Conservation (phyloP, 208 protist genomes). For the Wallacemonas sp. region DNA sequence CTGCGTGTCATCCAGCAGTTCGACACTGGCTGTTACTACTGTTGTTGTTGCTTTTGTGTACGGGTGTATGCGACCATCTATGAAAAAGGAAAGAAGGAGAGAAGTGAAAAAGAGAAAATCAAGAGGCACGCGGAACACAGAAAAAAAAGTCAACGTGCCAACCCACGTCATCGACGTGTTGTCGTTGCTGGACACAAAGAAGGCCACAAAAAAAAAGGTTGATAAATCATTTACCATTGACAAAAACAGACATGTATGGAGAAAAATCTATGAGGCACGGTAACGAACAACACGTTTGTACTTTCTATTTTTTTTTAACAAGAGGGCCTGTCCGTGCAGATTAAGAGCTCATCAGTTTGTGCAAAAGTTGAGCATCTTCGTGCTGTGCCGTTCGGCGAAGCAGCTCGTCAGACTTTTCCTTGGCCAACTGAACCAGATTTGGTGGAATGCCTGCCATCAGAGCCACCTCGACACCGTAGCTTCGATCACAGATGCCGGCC, state of each 20-base stretch:
- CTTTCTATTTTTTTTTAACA: too few species aligned
- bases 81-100: background rate
- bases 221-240: too few species aligned
- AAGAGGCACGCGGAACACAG: constrained; percentile 2
- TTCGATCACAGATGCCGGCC: constrained; percentile 80
- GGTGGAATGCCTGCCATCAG: constrained; percentile 80
- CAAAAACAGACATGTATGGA: too few species aligned
- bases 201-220: too few species aligned
- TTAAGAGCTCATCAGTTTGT: constrained; percentile 23
- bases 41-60: background rate
- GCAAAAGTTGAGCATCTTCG: constrained; percentile 48
- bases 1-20: too few species aligned
- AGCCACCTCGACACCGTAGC: constrained; percentile 93
- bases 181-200: too few species aligned
- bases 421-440: constrained; percentile 54
- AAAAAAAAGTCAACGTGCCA: constrained; percentile 18
- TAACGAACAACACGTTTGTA: too few species aligned
- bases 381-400: constrained; percentile 53
- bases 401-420: constrained; percentile 63
- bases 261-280: too few species aligned
- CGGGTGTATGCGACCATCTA: background rate
- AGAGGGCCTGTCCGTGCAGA: too few species aligned
- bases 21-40: background rate
- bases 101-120: constrained; percentile 7
- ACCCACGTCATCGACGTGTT: background rate